A percentile compares a stretch with the other conserved stretches of the same genome.
phyloP scores from a whole-genome alignment of 2,329 filamentous ascomycete genomes.

The Claviceps quebecensis region DNA sequence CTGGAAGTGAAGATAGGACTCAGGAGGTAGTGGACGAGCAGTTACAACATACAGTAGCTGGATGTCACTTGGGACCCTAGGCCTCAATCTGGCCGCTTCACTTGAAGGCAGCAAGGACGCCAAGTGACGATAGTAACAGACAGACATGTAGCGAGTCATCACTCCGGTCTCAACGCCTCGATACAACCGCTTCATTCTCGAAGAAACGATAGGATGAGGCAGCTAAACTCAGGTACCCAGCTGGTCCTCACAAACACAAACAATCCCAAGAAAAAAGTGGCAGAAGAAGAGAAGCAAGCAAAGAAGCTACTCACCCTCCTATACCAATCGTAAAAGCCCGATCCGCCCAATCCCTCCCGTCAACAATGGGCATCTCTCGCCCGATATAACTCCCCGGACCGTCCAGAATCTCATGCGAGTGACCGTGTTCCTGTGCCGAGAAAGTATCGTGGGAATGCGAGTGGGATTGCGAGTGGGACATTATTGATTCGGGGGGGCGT shows the following conservation, averaged over 20 bases:
- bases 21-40: too few relatives aligned
- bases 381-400: constrained; percentile 82
- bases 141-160: too few relatives aligned
- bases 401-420: constrained; percentile 89
- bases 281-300: neutral
- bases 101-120: too few relatives aligned
- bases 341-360: constrained; percentile 76
- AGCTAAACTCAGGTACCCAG: too few relatives aligned
- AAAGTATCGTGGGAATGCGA: constrained; percentile 46
- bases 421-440: constrained; percentile 63
- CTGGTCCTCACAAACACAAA: neutral
- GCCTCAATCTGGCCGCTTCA: too few relatives aligned
- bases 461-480: constrained; percentile 37
- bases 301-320: constrained; percentile 55
- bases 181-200: too few relatives aligned
- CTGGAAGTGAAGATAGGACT: too few relatives aligned
- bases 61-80: too few relatives aligned
- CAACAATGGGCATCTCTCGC: constrained; percentile 85
- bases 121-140: too few relatives aligned
- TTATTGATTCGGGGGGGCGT: constrained; percentile 5
- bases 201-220: too few relatives aligned
- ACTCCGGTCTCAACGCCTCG: too few relatives aligned
- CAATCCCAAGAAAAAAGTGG: neutral
- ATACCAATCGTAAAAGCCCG: constrained; percentile 95
- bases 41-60: too few relatives aligned